Percentiles rank a stretch among this genome's conserved stretches.
Conservation (phyloP, 2,329 filamentous ascomycete genomes). For the Helicocarpus griseus region DNA sequence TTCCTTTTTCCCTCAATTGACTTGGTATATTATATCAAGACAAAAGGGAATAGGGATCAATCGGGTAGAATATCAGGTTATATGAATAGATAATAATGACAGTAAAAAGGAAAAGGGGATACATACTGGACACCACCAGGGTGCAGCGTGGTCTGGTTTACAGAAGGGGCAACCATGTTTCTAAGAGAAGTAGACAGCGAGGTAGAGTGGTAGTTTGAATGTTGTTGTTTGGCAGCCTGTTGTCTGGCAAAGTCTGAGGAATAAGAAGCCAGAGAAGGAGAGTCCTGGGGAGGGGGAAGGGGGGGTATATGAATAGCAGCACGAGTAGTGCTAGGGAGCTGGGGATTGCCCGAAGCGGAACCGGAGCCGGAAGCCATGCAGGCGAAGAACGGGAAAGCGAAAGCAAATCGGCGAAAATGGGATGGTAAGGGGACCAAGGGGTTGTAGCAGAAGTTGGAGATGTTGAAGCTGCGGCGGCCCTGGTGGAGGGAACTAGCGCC, state of each 20-base stretch:
- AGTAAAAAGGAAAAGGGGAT: constrained; percentile 10
- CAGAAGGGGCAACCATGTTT: constrained; percentile 44
- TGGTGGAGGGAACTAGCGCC: no score
- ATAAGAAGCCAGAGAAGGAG: constrained; percentile 23
- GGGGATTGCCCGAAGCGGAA: neutral
- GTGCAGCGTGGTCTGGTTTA: constrained; percentile 91
- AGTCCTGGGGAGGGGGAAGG: constrained; percentile 18
- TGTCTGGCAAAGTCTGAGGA: constrained; percentile 50
- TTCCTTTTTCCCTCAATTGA: no score
- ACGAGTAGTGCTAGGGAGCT: constrained; percentile 16
- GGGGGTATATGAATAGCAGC: constrained; percentile 36
- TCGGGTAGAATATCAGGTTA: no score
- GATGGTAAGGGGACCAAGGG: neutral
- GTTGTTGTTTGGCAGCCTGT: constrained; percentile 48
- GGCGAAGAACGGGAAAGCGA: neutral
- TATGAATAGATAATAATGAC: no score
- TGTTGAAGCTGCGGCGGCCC: neutral
- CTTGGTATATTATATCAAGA: neutral
- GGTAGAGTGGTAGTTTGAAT: constrained; percentile 49
- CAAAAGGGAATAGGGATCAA: constrained; percentile 12
- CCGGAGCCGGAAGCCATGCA: constrained; percentile 1
- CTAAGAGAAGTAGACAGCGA: constrained; percentile 50
- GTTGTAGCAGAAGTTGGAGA: neutral
- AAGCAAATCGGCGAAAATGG: neutral
- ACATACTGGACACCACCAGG: constrained; percentile 83